Evolutionary conservation across 202 grass and related monocot genomes (phyloP).

Genomic region (Saccharum hybrid): DNA sequence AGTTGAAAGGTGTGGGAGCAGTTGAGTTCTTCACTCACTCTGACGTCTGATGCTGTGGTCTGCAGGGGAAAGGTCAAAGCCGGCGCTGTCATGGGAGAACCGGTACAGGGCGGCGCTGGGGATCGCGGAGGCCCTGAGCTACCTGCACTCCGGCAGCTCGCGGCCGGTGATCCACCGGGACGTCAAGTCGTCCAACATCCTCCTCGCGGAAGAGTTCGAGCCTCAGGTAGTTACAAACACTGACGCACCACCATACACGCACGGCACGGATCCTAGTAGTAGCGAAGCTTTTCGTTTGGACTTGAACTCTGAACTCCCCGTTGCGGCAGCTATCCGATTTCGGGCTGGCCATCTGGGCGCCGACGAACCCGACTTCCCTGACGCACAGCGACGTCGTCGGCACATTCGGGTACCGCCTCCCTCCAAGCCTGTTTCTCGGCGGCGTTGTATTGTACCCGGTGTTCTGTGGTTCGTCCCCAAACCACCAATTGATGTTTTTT

Average conservation of each 20-base stretch:
- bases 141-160: slow-evolving; percentile 69
- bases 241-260: neutral
- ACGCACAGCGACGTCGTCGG: slow-evolving; percentile 85
- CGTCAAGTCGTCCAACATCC: slow-evolving; percentile 98
- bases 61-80: slow-evolving; percentile 61
- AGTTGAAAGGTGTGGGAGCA: slow-evolving; percentile 11
- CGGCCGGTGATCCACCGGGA: slow-evolving; percentile 93
- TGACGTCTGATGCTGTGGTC: slow-evolving; percentile 5
- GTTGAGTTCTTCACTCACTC: slow-evolving; percentile 30
- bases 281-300: neutral
- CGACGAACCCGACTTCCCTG: slow-evolving; percentile 46
- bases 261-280: neutral
- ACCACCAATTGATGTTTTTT: neutral
- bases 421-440: neutral
- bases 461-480: neutral
- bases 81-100: slow-evolving; percentile 65
- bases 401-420: slow-evolving; percentile 73
- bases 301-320: neutral
- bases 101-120: slow-evolving; percentile 74
- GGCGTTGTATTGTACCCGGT: neutral
- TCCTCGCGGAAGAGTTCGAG: slow-evolving; percentile 73
- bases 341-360: slow-evolving; percentile 86
- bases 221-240: slow-evolving; percentile 57
- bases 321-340: slow-evolving; percentile 82
- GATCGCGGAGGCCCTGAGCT: slow-evolving; percentile 75